phyloP scores from a whole-genome alignment of 768 basidiomycete species.

The Plicaturopsis crispa region DNA sequence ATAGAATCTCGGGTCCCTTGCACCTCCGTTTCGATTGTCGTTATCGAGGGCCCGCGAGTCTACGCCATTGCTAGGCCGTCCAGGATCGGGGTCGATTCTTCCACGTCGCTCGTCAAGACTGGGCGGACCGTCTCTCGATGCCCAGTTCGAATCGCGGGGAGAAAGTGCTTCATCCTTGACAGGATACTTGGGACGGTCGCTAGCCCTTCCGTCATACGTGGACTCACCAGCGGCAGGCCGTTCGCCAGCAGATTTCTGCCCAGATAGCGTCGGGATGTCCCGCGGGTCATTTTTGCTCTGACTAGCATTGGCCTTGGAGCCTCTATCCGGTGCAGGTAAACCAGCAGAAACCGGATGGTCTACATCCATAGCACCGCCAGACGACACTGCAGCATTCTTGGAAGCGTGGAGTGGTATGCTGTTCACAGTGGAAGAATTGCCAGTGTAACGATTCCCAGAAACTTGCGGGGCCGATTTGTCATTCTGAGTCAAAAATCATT shows the following conservation, averaged over 20 bases:
- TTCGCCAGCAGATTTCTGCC: conserved; percentile 14
- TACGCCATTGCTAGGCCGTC: conserved; percentile 2
- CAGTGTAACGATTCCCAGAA: conserved; percentile 16
- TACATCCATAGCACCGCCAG: conserved; percentile 7
- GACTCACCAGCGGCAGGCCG: conserved; percentile 21
- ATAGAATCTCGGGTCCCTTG: conserved; percentile 22
- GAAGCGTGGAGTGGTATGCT: conserved; percentile 15
- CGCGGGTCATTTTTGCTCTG: conserved; percentile 7
- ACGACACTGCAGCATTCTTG: conserved; percentile 9
- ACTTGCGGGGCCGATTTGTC: conserved; percentile 15
- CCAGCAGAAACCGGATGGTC: conserved; percentile 7
- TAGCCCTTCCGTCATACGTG: conserved; percentile 10
- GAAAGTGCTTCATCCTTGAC: conserved; percentile 20
- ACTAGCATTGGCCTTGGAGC: not conserved
- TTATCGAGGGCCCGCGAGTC: conserved; percentile 12
- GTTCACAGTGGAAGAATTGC: conserved; percentile 15
- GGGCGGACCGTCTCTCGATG: conserved; percentile 16
- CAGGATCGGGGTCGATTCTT: conserved; percentile 16
- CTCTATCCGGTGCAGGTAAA: not conserved
- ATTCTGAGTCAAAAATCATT: conserved; percentile 13
- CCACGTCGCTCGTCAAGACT: conserved; percentile 21
- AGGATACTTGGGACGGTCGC: conserved; percentile 15
- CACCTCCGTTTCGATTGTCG: conserved; percentile 10
- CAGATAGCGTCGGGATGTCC: no score
- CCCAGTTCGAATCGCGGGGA: conserved; percentile 20